These are phyloP conservation scores for Monosporascus sp. DNA, from an alignment of 2,329 filamentous ascomycete species.

Conservation along the genomic window DNA sequence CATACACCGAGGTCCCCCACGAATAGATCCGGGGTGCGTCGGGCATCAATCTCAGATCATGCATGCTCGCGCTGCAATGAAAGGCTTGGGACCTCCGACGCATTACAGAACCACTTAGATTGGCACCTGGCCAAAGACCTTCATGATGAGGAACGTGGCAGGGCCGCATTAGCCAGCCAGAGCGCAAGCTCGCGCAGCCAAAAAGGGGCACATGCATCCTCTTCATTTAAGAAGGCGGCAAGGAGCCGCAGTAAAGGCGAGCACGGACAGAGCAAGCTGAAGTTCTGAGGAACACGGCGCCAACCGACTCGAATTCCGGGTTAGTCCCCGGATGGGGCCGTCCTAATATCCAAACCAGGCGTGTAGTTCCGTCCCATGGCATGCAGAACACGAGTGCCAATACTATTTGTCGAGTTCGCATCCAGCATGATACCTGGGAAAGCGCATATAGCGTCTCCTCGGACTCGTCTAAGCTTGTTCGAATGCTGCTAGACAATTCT, in stretches of 20 bases:
- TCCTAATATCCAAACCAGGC: neutral
- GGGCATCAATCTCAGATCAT: constrained; percentile 31
- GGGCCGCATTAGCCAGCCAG: constrained; percentile 36
- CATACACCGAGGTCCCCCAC: constrained; percentile 15
- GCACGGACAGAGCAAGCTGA: constrained; percentile 55
- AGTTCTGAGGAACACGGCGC: constrained; percentile 44
- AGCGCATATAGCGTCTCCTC: neutral
- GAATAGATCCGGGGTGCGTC: constrained; percentile 23
- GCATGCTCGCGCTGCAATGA: constrained; percentile 62
- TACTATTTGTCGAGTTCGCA: neutral
- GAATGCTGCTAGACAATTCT: too few relatives aligned
- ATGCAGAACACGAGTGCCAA: neutral
- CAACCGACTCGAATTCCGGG: neutral
- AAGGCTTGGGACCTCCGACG: constrained; percentile 50
- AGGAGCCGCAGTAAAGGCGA: constrained; percentile 38
- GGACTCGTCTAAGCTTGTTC: neutral
- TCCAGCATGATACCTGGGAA: too few relatives aligned
- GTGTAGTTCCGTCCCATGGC: neutral
- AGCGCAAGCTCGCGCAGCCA: constrained; percentile 27
- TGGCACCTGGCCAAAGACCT: constrained; percentile 93
- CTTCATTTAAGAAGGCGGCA: constrained; percentile 32
- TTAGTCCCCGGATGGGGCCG: neutral
- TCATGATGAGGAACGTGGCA: constrained; percentile 56
- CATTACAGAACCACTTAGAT: constrained; percentile 73
- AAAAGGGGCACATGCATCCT: constrained; percentile 29